Conservation (phyloP, 164 flowering plant genomes). For the Berberis thunbergii region DNA sequence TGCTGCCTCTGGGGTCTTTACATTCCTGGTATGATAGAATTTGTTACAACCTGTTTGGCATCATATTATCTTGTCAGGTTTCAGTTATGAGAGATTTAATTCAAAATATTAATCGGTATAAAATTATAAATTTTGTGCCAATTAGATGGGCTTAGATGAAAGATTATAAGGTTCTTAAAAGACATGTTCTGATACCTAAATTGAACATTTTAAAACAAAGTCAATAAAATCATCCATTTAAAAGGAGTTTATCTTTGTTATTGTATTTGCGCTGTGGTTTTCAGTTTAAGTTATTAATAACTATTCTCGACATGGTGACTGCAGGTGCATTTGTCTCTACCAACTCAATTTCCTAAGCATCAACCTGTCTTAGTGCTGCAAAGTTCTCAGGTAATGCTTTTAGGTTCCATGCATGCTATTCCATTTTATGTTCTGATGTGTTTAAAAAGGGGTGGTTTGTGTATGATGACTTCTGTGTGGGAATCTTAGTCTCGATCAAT, state of each 20-base stretch:
- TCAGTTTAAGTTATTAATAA: not conserved
- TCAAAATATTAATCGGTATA: not conserved
- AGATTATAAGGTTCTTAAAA: too few relatives aligned
- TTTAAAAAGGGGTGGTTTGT: not conserved
- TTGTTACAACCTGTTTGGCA: not conserved
- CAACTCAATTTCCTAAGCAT: constrained; percentile 84
- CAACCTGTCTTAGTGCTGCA: constrained; percentile 65
- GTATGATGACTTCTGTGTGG: not conserved
- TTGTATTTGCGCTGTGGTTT: not conserved
- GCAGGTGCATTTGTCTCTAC: constrained; percentile 56
- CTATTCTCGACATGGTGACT: constrained; percentile 3
- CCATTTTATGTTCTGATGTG: not conserved
- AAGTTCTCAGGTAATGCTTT: constrained; percentile 60
- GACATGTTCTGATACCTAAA: too few relatives aligned
- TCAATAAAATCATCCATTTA: too few relatives aligned
- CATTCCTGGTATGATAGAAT: constrained; percentile 50
- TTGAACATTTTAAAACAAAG: too few relatives aligned
- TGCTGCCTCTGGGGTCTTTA: constrained; percentile 55
- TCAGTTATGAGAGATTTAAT: not conserved
- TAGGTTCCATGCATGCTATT: not conserved
- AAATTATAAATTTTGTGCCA: not conserved
- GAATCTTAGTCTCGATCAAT: too few relatives aligned
- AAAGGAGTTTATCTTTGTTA: not conserved
- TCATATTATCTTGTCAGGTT: not conserved
- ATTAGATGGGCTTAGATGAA: not conserved